Evolutionary conservation across 164 flowering plant species (phyloP).

Genomic region (Houttuynia cordata): DNA sequence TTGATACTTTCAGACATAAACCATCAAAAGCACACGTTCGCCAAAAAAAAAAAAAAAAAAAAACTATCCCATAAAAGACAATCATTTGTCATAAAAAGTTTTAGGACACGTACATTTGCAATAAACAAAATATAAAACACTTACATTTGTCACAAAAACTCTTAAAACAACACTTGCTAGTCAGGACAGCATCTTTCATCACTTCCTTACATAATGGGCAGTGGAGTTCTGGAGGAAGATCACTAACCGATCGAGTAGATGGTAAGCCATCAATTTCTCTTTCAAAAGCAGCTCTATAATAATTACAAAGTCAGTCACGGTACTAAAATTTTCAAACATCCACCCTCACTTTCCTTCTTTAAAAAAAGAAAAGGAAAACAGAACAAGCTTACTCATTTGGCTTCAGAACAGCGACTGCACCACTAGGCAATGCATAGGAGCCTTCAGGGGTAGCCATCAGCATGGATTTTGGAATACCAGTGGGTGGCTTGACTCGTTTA

Average conservation of each 20-base stretch:
- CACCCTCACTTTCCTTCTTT: background rate
- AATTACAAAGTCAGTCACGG: background rate
- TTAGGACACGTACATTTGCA: background rate
- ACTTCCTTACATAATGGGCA: conserved; percentile 95
- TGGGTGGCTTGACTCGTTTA: conserved; percentile 78
- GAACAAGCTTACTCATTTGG: conserved; percentile 78
- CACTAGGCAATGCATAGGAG: conserved; percentile 94
- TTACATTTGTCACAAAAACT: conserved; percentile 96
- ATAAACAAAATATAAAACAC: background rate
- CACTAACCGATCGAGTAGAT: conserved; percentile 59
- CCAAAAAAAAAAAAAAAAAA: no score
- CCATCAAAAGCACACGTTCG: no score
- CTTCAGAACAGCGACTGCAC: conserved; percentile 70
- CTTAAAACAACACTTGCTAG: conserved; percentile 92
- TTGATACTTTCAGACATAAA: no score
- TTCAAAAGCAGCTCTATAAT: conserved; percentile 87
- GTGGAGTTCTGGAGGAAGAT: conserved; percentile 85
- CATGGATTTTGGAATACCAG: conserved; percentile 98
- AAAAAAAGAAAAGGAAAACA: background rate
- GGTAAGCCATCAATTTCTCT: conserved; percentile 92
- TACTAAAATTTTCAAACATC: background rate
- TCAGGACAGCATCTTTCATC: conserved; percentile 95
- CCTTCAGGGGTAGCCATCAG: conserved; percentile 85
- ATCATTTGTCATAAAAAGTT: background rate
- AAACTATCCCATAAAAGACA: background rate